Evolutionary conservation across 2,329 filamentous ascomycete species (phyloP).

Genomic region (Stachybotrys elegans): DNA sequence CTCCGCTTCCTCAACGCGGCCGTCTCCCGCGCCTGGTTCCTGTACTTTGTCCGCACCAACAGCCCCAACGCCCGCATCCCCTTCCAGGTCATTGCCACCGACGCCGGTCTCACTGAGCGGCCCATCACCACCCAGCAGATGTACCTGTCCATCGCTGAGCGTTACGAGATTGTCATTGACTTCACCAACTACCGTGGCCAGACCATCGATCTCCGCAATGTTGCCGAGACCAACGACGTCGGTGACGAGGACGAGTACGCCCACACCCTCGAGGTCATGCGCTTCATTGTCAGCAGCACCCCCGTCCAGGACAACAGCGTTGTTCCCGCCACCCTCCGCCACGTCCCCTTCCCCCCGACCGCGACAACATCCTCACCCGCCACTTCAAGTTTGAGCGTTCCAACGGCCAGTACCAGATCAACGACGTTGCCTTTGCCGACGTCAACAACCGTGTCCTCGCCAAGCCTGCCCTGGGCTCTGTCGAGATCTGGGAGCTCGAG

Average conservation of each 20-base stretch:
- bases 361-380: constrained; percentile 31
- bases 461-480: constrained; percentile 30
- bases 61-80: constrained; percentile 24
- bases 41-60: constrained; percentile 37
- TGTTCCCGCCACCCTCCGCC: constrained; percentile 27
- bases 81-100: constrained; percentile 50
- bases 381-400: constrained; percentile 40
- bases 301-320: constrained; percentile 27
- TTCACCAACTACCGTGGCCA: constrained; percentile 43
- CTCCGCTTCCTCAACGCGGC: constrained; percentile 48
- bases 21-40: constrained; percentile 38
- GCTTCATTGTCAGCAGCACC: constrained; percentile 40
- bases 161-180: constrained; percentile 55
- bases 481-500: constrained; percentile 36
- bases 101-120: constrained; percentile 42
- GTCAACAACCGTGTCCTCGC: constrained; percentile 32
- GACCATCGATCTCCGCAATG: constrained; percentile 37
- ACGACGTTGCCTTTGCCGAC: constrained; percentile 30
- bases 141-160: constrained; percentile 48
- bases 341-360: constrained; percentile 31
- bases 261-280: constrained; percentile 47
- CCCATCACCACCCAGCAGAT: constrained; percentile 38
- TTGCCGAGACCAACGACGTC: constrained; percentile 18
- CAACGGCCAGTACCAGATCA: constrained; percentile 44
- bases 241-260: constrained; percentile 43